Conservation (phyloP, 352 stramenopile species). For the Phytophthora podocarpi region DNA sequence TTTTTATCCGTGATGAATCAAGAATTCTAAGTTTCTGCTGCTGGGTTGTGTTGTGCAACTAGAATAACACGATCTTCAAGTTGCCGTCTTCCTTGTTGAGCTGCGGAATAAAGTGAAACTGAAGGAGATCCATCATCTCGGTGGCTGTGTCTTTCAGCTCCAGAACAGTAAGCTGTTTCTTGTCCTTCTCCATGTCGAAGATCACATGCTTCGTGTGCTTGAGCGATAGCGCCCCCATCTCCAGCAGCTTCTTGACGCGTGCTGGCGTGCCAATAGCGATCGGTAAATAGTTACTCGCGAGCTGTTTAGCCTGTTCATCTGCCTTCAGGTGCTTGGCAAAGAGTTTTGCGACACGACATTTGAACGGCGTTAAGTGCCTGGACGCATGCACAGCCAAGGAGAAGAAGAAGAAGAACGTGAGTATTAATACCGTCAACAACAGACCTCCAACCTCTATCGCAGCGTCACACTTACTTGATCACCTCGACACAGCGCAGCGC, state of each 20-base stretch:
- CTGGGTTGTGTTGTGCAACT: constrained; percentile 8
- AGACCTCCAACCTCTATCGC: constrained; percentile 29
- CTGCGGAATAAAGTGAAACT: constrained; percentile 73
- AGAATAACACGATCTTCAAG: constrained; percentile 83
- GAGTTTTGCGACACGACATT: constrained; percentile 95
- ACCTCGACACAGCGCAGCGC: constrained; percentile 91
- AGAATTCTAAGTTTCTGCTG: constrained; percentile 2
- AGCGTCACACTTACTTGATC: constrained; percentile 92
- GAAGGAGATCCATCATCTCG: constrained; percentile 80
- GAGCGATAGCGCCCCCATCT: constrained; percentile 77
- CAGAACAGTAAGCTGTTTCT: constrained; percentile 83
- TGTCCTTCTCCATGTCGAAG: constrained; percentile 89
- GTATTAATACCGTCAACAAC: no score
- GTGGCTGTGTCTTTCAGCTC: constrained; percentile 86
- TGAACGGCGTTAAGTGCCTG: constrained; percentile 79
- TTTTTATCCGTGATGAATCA: constrained; percentile 17
- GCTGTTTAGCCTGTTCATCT: constrained; percentile 87
- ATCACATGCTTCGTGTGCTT: constrained; percentile 82
- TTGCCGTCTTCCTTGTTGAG: constrained; percentile 52
- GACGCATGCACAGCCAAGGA: neutral
- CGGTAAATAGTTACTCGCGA: constrained; percentile 71
- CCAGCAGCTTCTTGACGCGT: constrained; percentile 80
- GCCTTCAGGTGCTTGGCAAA: constrained; percentile 95
- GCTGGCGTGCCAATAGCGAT: constrained; percentile 83
- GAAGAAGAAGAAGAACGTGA: neutral